phyloP scores from a whole-genome alignment of 805 yeast species.

The Alloascoidea africana region DNA sequence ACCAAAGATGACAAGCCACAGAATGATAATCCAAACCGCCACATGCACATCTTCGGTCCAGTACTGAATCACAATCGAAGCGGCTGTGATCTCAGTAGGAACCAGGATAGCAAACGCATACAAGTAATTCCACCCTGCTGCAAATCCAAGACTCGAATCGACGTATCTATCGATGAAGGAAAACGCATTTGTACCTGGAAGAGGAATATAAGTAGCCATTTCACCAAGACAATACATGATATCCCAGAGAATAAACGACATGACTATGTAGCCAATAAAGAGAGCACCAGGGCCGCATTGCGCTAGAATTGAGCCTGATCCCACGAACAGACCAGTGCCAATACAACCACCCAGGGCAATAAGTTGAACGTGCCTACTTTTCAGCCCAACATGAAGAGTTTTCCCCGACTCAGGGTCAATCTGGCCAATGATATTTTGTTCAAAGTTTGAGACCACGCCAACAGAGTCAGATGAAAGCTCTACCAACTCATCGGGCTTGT shows the following conservation, averaged over 20 bases:
- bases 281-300: conserved; percentile 64
- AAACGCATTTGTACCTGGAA: conserved; percentile 51
- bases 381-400: conserved; percentile 17
- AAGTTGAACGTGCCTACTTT: conserved; percentile 59
- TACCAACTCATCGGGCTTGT: too few relatives aligned
- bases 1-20: conserved; percentile 28
- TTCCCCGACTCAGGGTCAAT: not conserved
- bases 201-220: conserved; percentile 17
- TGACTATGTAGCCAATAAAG: conserved; percentile 43
- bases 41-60: conserved; percentile 39
- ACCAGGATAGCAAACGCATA: conserved; percentile 1
- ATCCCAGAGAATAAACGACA: conserved; percentile 49
- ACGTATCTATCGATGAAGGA: conserved; percentile 45
- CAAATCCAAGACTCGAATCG: conserved; percentile 44
- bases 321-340: conserved; percentile 74
- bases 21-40: conserved; percentile 30
- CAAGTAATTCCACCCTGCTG: conserved; percentile 50
- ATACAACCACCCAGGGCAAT: conserved; percentile 76
- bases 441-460: not conserved
- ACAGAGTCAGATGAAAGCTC: too few relatives aligned
- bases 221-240: conserved; percentile 34
- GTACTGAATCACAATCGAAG: conserved; percentile 35
- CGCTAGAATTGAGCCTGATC: conserved; percentile 46
- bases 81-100: conserved; percentile 32
- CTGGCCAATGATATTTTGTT: not conserved